Conservation (phyloP, 768 basidiomycete genomes). For the Fistulinella prunicolor region DNA sequence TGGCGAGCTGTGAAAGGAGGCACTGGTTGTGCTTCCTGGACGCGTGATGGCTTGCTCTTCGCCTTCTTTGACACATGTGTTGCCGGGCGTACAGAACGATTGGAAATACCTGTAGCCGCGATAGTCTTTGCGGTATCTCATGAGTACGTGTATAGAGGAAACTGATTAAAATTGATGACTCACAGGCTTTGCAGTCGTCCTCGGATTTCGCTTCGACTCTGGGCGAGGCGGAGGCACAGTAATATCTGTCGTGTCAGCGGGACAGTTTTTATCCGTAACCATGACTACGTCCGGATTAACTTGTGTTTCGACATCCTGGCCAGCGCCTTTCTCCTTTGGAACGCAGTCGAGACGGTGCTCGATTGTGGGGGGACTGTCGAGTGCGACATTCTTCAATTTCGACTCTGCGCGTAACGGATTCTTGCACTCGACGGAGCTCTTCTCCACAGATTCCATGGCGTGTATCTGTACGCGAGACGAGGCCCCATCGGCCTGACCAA, state of each 20-base stretch:
- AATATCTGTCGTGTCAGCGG: not conserved
- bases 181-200: slow-evolving; percentile 22
- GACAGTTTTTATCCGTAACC: not conserved
- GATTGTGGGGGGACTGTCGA: not conserved
- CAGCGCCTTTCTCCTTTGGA: slow-evolving; percentile 1
- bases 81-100: slow-evolving; percentile 8
- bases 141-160: slow-evolving; percentile 15
- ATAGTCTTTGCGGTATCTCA: slow-evolving; percentile 17
- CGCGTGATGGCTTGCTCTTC: slow-evolving; percentile 13
- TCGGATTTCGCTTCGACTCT: slow-evolving; percentile 26
- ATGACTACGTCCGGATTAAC: slow-evolving; percentile 1
- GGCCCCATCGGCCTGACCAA: slow-evolving; percentile 10
- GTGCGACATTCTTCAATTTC: not conserved
- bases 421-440: not conserved
- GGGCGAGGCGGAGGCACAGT: slow-evolving; percentile 3
- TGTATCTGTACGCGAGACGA: slow-evolving; percentile 5
- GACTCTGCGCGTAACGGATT: slow-evolving; percentile 1
- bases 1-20: slow-evolving; percentile 9
- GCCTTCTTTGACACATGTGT: slow-evolving; percentile 21
- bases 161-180: slow-evolving; percentile 14
- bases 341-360: not conserved
- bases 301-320: not conserved
- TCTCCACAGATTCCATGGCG: not conserved
- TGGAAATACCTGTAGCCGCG: slow-evolving; percentile 18
- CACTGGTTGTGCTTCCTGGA: slow-evolving; percentile 10